Evolutionary conservation across 1,139 yeast genomes (phyloP), one percentile per base, ranked within the genome.

Genomic region (Magnusiomyces magnusii): DNA sequence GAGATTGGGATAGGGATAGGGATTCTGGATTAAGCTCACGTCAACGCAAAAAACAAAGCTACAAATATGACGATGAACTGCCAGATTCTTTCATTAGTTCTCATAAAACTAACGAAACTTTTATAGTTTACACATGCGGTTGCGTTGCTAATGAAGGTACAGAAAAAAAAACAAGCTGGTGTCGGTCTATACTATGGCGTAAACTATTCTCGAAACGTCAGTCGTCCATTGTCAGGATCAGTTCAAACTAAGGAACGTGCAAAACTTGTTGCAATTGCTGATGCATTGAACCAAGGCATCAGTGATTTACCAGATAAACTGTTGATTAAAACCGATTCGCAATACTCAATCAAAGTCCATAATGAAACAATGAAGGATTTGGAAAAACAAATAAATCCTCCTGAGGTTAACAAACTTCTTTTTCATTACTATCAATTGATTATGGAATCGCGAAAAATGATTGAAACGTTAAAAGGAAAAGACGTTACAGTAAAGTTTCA

Each of bases 181-280:
- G 83, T 80, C 67, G 97, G 96, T 21, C 88, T 86, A 0, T 88
- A 75, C 68, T 89, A 80, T 69, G 92, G 90, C 0, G 71, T 67
- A 0, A 69, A 70, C 24, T 87, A 86, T 67, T 61, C 75, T 1
- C 74, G 85, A 52, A 86, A 87, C 68, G 74, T 77, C 2, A 76
- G 83, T 1, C 80, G 75, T 31, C 82, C 84, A 0, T 74, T 85
- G 41, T 57, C 57, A 1, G 75, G 73, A 0, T 79, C 74, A 1
- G 72, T 71, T 5, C 88, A 85, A 50, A 90, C 96, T 0, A 92
- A 90, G 67, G 92, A 87, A 66, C 75, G 91, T 53, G 95, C 95
- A 1, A 97, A 92, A 70, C 76, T 91, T 24, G 69, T 75, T 23
- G 97, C 95, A 0, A 76, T 87, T 27, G 69, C 73, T 5, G 77